phyloP scores from a whole-genome alignment of 2,329 filamentous ascomycete species.

The Cordyceps tenuipes region DNA sequence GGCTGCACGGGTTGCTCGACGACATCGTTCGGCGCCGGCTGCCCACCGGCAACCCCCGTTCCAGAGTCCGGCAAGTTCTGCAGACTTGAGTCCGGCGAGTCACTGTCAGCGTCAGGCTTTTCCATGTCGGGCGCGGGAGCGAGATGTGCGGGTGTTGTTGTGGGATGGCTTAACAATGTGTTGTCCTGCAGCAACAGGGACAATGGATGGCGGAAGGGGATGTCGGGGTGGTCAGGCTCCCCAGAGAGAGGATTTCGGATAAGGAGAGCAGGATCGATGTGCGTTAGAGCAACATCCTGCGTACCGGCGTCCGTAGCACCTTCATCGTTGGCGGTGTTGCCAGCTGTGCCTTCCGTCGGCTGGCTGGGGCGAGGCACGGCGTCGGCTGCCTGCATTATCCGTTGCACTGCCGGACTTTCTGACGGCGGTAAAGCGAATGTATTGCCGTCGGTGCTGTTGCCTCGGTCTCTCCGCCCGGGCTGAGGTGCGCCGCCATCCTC shows the following conservation, averaged over 20 bases:
- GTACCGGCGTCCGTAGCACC: not conserved
- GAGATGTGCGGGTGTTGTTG: not conserved
- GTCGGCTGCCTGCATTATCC: not conserved
- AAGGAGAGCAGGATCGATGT: not conserved
- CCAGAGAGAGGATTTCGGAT: not conserved
- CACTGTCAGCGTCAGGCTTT: not conserved
- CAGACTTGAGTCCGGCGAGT: not conserved
- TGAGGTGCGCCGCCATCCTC: not conserved
- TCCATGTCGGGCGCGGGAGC: not conserved
- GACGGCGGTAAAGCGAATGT: not conserved
- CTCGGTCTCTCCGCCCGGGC: not conserved
- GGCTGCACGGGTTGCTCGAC: too few relatives aligned
- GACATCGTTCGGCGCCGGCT: not conserved
- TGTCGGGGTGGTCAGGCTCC: not conserved
- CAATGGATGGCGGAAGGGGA: not conserved
- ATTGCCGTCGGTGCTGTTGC: not conserved
- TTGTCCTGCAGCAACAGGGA: not conserved
- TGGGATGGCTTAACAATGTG: not conserved
- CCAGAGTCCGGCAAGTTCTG: not conserved
- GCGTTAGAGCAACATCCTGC: not conserved
- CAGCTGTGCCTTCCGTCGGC: not conserved
- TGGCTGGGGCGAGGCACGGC: not conserved
- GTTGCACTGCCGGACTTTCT: not conserved
- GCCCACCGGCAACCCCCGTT: too few relatives aligned
- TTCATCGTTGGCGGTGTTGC: not conserved